Base-by-base conservation (phyloP, 495 filamentous ascomycete genomes). In the Bryoglossum gracile region DNA sequence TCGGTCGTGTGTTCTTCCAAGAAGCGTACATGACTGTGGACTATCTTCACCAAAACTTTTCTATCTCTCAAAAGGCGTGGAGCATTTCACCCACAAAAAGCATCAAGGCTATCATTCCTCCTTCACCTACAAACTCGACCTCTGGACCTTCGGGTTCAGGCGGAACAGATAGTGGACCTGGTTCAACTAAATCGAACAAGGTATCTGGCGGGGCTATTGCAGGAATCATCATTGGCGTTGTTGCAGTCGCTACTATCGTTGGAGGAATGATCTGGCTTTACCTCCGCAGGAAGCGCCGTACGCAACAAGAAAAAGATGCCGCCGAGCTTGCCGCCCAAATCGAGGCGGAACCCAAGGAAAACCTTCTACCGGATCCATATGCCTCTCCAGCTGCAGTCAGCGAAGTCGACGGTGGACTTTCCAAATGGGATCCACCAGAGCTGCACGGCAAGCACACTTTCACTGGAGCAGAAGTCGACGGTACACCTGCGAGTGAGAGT, bases 1-100 rank as follows among this genome's bases (percentile, higher is more conserved):
- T 81, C 4, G 77, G 77, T 2, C 61, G 76, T 19, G 65, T 67
- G 11, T 80, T 81, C 43, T 56, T 80, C 8, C 77, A 81, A 56
- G 77, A 79, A 64, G 70, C 77, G 18, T 77, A 75, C 30, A 5
- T 54, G 8, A 48, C 28, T 8, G 36, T 30, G 3, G 45, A 54
- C 22, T 48, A 48, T 38, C 22, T 43, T 2, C 35, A 21, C 13
- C 9, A n/a, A 2, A 43, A 17, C 9, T 54, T 54, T 22, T 35
- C 51, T 5, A 25, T 54, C 19, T 25, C 19, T 4, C 51, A 41
- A 19, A 30, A 42, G n/a, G 30, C 18, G 9, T 52, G 42, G 30
- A 17, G 16, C 16, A 13, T 37, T 14, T n/a, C 34, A 4, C 34
- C 34, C 6, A 37, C 34, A 4, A 37, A 8, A 16, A 6, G 16